Conservation (phyloP, 768 basidiomycete genomes). For the Lyophyllum decastes region DNA sequence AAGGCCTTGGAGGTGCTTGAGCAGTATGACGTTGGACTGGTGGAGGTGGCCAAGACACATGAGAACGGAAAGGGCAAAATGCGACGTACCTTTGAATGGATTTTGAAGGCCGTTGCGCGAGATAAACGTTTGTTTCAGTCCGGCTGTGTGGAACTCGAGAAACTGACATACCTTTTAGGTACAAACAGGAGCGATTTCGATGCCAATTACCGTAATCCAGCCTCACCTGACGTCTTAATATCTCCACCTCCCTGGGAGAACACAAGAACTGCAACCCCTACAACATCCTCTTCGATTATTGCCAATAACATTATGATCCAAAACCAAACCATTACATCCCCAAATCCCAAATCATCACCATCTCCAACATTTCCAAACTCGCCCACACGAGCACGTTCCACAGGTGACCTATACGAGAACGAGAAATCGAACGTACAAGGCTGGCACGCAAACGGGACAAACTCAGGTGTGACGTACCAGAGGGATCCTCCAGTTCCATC, state of each 20-base stretch:
- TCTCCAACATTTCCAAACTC: constrained; percentile 40
- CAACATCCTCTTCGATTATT: constrained; percentile 41
- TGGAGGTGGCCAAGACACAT: constrained; percentile 63
- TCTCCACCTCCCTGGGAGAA: constrained; percentile 58
- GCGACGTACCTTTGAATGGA: constrained; percentile 69
- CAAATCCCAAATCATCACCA: constrained; percentile 24
- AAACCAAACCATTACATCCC: constrained; percentile 15
- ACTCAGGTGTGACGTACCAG: background rate
- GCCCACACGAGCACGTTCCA: constrained; percentile 56
- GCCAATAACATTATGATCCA: constrained; percentile 33
- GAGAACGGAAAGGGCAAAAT: constrained; percentile 72
- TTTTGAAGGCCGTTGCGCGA: constrained; percentile 64
- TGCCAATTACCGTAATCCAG: constrained; percentile 63
- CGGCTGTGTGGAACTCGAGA: background rate
- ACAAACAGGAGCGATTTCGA: constrained; percentile 31
- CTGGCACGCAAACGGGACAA: background rate
- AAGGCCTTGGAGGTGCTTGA: constrained; percentile 50
- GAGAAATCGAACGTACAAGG: constrained; percentile 35
- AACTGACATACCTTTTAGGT: constrained; percentile 22
- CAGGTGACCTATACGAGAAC: constrained; percentile 46
- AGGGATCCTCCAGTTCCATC: constrained; percentile 1
- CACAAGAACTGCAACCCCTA: constrained; percentile 54
- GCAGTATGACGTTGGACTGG: constrained; percentile 73
- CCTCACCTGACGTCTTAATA: constrained; percentile 62
- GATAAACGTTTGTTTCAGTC: constrained; percentile 44